Conservation (phyloP, 2,329 filamentous ascomycete species). For the Clonostachys sp. region DNA sequence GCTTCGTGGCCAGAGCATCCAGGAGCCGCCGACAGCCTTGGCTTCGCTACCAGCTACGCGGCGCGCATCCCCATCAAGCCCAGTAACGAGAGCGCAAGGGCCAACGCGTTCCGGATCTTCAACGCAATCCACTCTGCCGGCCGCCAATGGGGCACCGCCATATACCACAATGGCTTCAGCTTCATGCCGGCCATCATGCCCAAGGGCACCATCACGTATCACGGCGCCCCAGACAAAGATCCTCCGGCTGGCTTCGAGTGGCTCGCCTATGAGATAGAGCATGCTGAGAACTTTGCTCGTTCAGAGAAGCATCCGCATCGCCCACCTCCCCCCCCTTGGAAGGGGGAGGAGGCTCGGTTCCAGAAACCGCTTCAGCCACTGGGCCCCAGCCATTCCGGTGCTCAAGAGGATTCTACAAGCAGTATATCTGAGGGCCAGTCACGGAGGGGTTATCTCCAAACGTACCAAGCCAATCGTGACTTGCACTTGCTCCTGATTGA, state of each 20-base stretch:
- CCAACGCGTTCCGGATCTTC: conserved; percentile 63
- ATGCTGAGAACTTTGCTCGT: conserved; percentile 61
- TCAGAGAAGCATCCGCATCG: conserved; percentile 13
- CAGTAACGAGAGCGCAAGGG: conserved; percentile 26
- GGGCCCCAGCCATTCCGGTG: conserved; percentile 1
- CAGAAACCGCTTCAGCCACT: too few species aligned
- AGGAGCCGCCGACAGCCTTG: too few species aligned
- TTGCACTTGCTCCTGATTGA: conserved; percentile 65
- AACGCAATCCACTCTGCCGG: conserved; percentile 69
- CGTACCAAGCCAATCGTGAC: conserved; percentile 53
- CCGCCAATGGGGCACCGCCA: conserved; percentile 68
- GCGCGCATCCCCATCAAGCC: conserved; percentile 20
- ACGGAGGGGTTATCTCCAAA: conserved; percentile 59
- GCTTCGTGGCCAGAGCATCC: too few species aligned
- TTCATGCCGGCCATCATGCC: conserved; percentile 65
- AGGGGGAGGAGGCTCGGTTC: too few species aligned
- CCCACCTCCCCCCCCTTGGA: conserved; percentile 1
- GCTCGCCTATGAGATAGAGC: conserved; percentile 75
- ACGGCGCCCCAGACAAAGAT: conserved; percentile 45
- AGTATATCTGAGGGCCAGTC: conserved; percentile 1
- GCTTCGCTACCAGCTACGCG: not conserved
- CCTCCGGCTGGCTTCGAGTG: conserved; percentile 56
- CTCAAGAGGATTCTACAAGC: not conserved
- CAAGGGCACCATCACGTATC: conserved; percentile 60
- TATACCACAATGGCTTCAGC: conserved; percentile 73